phyloP scores from a whole-genome alignment of 345 rosid genomes.

The Arabis hirsuta region DNA sequence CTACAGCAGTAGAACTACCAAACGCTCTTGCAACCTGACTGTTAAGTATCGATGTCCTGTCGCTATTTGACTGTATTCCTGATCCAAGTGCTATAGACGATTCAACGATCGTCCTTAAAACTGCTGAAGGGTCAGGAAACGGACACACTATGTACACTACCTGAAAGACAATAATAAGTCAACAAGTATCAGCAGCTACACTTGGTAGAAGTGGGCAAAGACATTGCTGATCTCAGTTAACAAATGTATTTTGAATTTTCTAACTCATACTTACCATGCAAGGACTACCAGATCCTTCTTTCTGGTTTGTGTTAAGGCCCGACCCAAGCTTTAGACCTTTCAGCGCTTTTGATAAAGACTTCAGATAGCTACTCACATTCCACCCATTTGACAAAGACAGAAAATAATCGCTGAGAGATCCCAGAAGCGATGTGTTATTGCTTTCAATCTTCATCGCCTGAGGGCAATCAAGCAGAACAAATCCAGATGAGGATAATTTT shows the following conservation, averaged over 20 bases:
- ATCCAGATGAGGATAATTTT: conserved; percentile 72
- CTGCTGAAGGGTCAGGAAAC: conserved; percentile 93
- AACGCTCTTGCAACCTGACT: conserved; percentile 91
- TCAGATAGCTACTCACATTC: conserved; percentile 93
- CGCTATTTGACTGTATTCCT: conserved; percentile 65
- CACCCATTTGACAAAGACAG: conserved; percentile 98
- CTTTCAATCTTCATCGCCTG: conserved; percentile 98
- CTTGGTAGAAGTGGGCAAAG: conserved; percentile 22
- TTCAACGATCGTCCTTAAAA: conserved; percentile 82
- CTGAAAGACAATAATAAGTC: conserved; percentile 48
- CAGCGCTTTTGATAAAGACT: conserved; percentile 89
- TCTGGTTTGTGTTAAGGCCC: conserved; percentile 63
- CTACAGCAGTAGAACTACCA: conserved; percentile 80
- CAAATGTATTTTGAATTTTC: conserved; percentile 8
- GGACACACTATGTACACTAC: conserved; percentile 99
- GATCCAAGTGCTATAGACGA: conserved; percentile 93
- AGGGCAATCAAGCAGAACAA: conserved; percentile 93
- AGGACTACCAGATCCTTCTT: conserved; percentile 82
- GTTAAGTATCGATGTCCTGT: conserved; percentile 64
- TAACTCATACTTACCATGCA: conserved; percentile 65
- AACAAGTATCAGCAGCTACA: conserved; percentile 30
- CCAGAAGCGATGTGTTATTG: conserved; percentile 87
- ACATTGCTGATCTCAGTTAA: conserved; percentile 13
- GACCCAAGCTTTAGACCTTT: conserved; percentile 79
- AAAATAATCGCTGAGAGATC: conserved; percentile 97